Evolutionary conservation across 805 yeast genomes (phyloP), one percentile per base, ranked within the genome.

Genomic region (Candida maltosa): DNA sequence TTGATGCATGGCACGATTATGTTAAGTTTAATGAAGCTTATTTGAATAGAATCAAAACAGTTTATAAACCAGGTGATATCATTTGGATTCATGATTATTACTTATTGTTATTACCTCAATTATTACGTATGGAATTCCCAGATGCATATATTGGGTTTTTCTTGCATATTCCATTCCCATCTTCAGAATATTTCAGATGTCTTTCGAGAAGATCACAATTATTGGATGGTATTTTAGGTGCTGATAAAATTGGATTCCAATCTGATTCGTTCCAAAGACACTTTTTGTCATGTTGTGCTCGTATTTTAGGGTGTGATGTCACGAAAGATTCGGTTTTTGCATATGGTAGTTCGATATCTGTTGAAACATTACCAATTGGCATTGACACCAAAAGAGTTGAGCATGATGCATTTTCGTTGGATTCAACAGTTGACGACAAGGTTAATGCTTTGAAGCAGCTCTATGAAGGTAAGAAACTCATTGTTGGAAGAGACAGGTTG

Each of bases 41-140:
- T 57, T 88, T 93, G 29, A 78, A 85, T 40, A 83, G 78, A 48
- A 80, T 93, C 44, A 70, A 78, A 46, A 69, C 74, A 31, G 69
- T 85, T 20, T 93, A 88, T 56, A 62, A 76, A 44, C 87, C 89
- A 4, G 99, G 98, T 23, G 97, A 89, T 56, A 71, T 89, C 26
- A 81, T 89, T 38, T 86, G 95, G 94, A 73, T 89, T 47, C 96
- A 89, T 62, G 97, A 89, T 61, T 88, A 87, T 61, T 87, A 89
- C 52, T 63, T 89, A 41, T 60, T 88, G 42, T 62, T 89, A 29
- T 65, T 89, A 39, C 97, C 97, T 2, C 93, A 83, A 52, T 70
- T 89, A 58, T 62, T 89, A 44, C 73, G 95, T 46, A 80, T 82
- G 83, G 78, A 75, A 49, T 69, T 83, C 32, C 87, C 87, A 2